Evolutionary conservation across 176 grass and related monocot genomes (phyloP).

Genomic region (Phoenix dactylifera): DNA sequence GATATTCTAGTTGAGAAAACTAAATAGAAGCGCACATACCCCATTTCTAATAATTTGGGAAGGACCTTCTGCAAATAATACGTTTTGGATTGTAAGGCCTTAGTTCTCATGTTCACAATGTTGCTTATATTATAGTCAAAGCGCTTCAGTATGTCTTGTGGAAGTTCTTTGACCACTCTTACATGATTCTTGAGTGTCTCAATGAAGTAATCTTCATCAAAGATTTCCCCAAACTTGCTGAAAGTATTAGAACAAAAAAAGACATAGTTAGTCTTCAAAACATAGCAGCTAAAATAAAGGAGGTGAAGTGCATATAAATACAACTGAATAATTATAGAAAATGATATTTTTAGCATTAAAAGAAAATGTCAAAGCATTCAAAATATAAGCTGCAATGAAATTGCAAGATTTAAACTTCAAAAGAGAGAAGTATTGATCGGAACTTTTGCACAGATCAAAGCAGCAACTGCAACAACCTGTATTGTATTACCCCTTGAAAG

Average conservation of each 20-base stretch:
- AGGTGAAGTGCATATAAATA: no score
- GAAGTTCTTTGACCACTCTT: constrained; percentile 62
- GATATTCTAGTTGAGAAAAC: no score
- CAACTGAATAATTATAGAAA: no score
- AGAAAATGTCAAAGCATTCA: no score
- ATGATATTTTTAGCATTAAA: no score
- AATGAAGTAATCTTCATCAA: constrained; percentile 85
- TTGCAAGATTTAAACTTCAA: no score
- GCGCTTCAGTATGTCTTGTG: constrained; percentile 43
- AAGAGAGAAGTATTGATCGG: no score
- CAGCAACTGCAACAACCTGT: no score
- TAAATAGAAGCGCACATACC: constrained; percentile 35
- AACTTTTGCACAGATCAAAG: no score
- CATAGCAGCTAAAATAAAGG: constrained; percentile 1
- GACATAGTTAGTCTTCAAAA: constrained; percentile 10
- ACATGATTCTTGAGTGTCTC: constrained; percentile 55
- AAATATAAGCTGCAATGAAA: no score
- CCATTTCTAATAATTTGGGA: constrained; percentile 69
- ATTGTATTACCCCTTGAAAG: no score
- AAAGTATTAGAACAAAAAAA: constrained; percentile 27
- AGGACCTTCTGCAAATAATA: constrained; percentile 82
- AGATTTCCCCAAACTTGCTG: constrained; percentile 89
- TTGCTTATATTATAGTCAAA: constrained; percentile 73
- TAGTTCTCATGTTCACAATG: constrained; percentile 96
- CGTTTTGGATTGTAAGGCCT: constrained; percentile 53